phyloP scores from a whole-genome alignment of 768 basidiomycete species.

The Gautieria morchelliformis region DNA sequence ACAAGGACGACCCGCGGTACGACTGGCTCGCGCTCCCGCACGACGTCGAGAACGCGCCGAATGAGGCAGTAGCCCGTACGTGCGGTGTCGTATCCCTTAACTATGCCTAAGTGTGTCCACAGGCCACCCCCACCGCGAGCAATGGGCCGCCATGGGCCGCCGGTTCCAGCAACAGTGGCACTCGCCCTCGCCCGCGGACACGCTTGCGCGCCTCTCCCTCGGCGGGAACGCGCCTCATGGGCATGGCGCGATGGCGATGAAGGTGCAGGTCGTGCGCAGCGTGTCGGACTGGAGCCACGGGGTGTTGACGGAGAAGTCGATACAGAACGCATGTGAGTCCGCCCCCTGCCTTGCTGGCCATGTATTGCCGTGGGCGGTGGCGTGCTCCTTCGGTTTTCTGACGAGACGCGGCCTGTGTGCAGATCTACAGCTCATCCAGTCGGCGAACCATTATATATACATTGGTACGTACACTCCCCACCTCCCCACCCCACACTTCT shows the following conservation, averaged over 20 bases:
- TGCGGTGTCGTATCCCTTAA: not conserved
- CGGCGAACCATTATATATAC: slow-evolving; percentile 84
- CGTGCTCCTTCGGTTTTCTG: not conserved
- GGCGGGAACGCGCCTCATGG: slow-evolving; percentile 30
- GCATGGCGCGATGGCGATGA: slow-evolving; percentile 49
- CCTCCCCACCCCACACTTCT: too few species aligned
- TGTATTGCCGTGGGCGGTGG: slow-evolving; percentile 2
- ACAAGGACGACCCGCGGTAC: slow-evolving; percentile 27
- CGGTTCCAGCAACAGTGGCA: slow-evolving; percentile 27
- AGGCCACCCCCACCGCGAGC: slow-evolving; percentile 61
- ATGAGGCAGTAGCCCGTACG: slow-evolving; percentile 57
- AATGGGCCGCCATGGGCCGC: slow-evolving; percentile 48
- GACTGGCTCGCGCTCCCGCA: slow-evolving; percentile 79
- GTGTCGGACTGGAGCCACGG: slow-evolving; percentile 94
- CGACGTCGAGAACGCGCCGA: slow-evolving; percentile 46
- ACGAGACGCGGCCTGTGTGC: not conserved
- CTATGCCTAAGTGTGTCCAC: not conserved
- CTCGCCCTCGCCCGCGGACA: too few species aligned
- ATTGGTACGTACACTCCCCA: slow-evolving; percentile 52
- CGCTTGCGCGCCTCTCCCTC: too few species aligned
- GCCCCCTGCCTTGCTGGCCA: not conserved
- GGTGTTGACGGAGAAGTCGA: slow-evolving; percentile 79
- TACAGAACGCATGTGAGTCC: slow-evolving; percentile 83
- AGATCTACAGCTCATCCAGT: slow-evolving; percentile 74
- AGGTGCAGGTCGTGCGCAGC: slow-evolving; percentile 76